A percentile compares a stretch with the other conserved stretches of the same genome.
phyloP scores from a whole-genome alignment of 2,329 filamentous ascomycete genomes.

The Fusarium palustre region DNA sequence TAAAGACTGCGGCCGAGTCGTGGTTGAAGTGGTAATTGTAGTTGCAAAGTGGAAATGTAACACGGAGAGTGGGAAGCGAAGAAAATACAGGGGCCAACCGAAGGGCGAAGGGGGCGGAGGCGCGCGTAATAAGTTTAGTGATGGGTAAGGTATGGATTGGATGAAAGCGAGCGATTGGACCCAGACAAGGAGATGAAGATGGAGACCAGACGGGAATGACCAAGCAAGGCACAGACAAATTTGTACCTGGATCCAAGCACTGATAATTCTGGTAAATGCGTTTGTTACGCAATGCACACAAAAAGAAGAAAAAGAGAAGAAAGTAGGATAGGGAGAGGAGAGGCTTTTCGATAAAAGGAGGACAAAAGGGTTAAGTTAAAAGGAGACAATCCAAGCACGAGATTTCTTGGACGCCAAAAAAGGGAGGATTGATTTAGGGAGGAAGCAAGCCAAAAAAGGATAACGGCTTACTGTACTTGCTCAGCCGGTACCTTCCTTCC shows the following conservation, averaged over 20 bases:
- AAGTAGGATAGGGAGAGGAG: neutral
- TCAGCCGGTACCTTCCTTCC: conserved; percentile 17
- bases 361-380: conserved; percentile 11
- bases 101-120: conserved; percentile 30
- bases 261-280: conserved; percentile 1
- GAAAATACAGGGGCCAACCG: conserved; percentile 40
- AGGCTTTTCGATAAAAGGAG: conserved; percentile 3
- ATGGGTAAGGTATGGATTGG: conserved; percentile 11
- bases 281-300: neutral
- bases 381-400: neutral
- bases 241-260: neutral
- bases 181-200: conserved; percentile 33
- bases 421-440: conserved; percentile 28
- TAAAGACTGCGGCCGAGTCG: conserved; percentile 19
- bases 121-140: conserved; percentile 29
- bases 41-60: conserved; percentile 39
- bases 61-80: conserved; percentile 39
- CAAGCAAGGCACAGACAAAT: conserved; percentile 10
- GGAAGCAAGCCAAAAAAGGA: conserved; percentile 15
- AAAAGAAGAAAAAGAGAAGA: conserved; percentile 7
- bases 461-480: conserved; percentile 30
- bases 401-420: conserved; percentile 9
- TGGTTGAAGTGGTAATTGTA: conserved; percentile 24
- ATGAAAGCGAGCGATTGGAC: conserved; percentile 39
- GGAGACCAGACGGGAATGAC: conserved; percentile 21